A percentile compares a stretch with the other conserved stretches of the same genome.
phyloP scores from a whole-genome alignment of 495 filamentous ascomycete species.

The Penicillium alfredii region DNA sequence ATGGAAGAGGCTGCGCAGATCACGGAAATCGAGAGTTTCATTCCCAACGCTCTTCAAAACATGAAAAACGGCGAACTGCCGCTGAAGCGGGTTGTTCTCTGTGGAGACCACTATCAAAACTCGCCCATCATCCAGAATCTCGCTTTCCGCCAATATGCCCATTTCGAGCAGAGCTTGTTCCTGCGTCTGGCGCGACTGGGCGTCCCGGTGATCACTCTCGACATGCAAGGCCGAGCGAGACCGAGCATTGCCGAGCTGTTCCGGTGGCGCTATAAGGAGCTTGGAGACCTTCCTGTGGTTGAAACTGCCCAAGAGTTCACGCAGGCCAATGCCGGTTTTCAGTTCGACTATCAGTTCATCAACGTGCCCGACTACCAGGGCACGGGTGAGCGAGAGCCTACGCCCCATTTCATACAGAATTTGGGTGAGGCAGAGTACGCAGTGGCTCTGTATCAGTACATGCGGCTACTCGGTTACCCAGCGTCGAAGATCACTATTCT shows the following conservation, averaged over 20 bases:
- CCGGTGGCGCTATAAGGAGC: slow-evolving; percentile 82
- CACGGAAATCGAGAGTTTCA: slow-evolving; percentile 96
- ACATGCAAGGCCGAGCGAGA: slow-evolving; percentile 86
- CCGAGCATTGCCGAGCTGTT: slow-evolving; percentile 85
- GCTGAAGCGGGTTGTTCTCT: slow-evolving; percentile 83
- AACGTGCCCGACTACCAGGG: slow-evolving; percentile 93
- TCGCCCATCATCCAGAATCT: slow-evolving; percentile 92
- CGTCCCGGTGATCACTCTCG: slow-evolving; percentile 81
- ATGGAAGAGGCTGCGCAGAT: slow-evolving; percentile 99
- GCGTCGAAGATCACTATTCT: slow-evolving; percentile 84
- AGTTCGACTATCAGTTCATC: slow-evolving; percentile 95
- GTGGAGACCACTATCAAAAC: slow-evolving; percentile 95
- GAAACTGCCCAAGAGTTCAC: slow-evolving; percentile 63
- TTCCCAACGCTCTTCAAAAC: slow-evolving; percentile 84
- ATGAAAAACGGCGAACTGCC: slow-evolving; percentile 62
- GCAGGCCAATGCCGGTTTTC: slow-evolving; percentile 84
- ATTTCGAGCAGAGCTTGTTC: slow-evolving; percentile 93
- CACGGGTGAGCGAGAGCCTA: slow-evolving; percentile 79
- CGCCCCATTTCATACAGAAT: slow-evolving; percentile 97
- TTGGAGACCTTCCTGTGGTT: slow-evolving; percentile 75
- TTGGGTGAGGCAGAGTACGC: slow-evolving; percentile 95
- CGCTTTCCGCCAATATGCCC: slow-evolving; percentile 93
- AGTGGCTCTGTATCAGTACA: slow-evolving; percentile 93
- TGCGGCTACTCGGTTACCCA: slow-evolving; percentile 96
- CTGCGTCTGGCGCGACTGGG: slow-evolving; percentile 83